Evolutionary conservation across 306 rosid genomes (phyloP).

Genomic region (Lithocarpus polystachyus): DNA sequence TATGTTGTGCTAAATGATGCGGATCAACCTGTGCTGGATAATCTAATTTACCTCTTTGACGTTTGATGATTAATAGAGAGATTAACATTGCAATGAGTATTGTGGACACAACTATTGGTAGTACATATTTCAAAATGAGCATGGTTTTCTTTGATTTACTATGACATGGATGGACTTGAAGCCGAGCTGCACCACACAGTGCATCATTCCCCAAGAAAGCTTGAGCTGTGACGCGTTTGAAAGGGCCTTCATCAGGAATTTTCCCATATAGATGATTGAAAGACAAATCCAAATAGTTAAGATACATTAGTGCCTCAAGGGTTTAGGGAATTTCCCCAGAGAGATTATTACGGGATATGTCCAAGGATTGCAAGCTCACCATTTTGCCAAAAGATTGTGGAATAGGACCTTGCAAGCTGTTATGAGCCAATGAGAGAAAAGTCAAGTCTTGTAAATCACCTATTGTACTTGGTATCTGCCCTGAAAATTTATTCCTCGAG

Average conservation of each 20-base stretch:
- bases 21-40: no score
- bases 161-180: constrained; percentile 27
- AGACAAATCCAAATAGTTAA: constrained; percentile 27
- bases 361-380: constrained; percentile 23
- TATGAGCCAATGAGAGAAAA: not conserved
- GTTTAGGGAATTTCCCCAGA: constrained; percentile 33
- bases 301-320: constrained; percentile 25
- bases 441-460: constrained; percentile 15
- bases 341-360: constrained; percentile 23
- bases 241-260: constrained; percentile 30
- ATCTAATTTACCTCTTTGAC: no score
- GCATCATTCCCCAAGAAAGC: constrained; percentile 32
- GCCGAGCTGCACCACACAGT: constrained; percentile 27
- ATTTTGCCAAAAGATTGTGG: constrained; percentile 3
- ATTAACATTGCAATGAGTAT: no score
- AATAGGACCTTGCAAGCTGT: constrained; percentile 8
- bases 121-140: not conserved
- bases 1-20: no score
- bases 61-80: no score
- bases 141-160: not conserved
- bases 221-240: constrained; percentile 21
- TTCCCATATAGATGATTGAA: constrained; percentile 27
- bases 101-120: not conserved
- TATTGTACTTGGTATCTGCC: no score
- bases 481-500: no score